Base-by-base conservation (phyloP, 192 early-diverging fungal genomes). In the Coemansia sp. region DNA sequence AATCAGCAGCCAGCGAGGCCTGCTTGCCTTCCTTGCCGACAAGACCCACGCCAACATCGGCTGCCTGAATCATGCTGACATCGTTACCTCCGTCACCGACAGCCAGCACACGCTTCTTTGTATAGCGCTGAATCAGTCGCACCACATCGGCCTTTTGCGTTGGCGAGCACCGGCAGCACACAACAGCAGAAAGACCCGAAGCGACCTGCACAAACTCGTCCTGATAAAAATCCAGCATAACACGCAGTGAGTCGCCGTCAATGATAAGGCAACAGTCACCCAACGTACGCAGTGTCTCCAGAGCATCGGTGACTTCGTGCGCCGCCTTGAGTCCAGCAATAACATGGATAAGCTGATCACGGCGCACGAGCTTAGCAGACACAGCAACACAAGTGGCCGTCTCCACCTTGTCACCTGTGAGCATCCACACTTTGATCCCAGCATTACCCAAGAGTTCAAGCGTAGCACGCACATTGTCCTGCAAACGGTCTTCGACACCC, bases 1-100 rank as follows among this genome's bases (percentile, higher is more conserved):
- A 93, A 67, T 98, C 95, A 0, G 95, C 93, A 0, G 95, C 93
- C 29, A 95, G 77, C 28, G 88, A 89, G 1, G 95, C 95, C 74
- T 95, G 93, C 70, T 80, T 86, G 7, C 95, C 95, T 78, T 98
- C 95, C 68, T 93, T 94, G 44, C 95, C 95, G 10, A 93, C 92
- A 64, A 98, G 88, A 22, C 95, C 95, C 9, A 98, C 89, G 37
- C 95, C 92, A n/a, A 98, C 90, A 63, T 98, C 83, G 0, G 95
- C 95, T 0, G 90, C 85, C 62, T 94, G 91, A 52, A 98, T 98
- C 95, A 98, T 98, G 32, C 84, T 86, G 34, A 98, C 93, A 59
- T 98, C 95, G 60, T 98, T 98, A 37, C 92, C 95, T 34, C 95
- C 95, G 64, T 98, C 95, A 34, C 95, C 95, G 34, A 98, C 92